A percentile compares a stretch with the other conserved stretches of the same genome.
Conservation (phyloP, 176 grass and related monocot genomes). For the Luzula sylvatica region DNA sequence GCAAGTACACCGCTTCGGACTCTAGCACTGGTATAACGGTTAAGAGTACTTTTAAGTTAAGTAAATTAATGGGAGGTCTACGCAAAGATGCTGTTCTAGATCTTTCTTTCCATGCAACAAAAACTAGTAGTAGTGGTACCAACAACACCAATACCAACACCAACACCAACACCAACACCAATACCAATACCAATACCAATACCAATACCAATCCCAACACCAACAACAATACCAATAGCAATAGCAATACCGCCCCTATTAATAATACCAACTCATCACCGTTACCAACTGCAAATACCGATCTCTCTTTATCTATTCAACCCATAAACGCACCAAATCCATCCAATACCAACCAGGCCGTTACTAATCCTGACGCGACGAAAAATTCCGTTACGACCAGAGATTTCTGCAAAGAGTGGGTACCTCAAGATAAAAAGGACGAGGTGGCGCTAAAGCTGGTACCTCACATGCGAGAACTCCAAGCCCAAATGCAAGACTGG, state of each 20-base stretch:
- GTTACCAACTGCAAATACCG: slow-evolving; percentile 40
- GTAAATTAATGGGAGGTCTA: slow-evolving; percentile 39
- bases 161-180: too few species aligned
- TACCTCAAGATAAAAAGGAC: slow-evolving; percentile 74
- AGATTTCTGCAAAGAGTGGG: slow-evolving; percentile 44
- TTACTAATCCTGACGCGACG: slow-evolving; percentile 25
- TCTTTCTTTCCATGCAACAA: slow-evolving; percentile 53
- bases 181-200: slow-evolving; percentile 38
- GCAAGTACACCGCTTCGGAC: slow-evolving; percentile 43
- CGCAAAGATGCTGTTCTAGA: slow-evolving; percentile 39
- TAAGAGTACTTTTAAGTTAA: slow-evolving; percentile 52
- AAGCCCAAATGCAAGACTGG: slow-evolving; percentile 66
- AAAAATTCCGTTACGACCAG: slow-evolving; percentile 36
- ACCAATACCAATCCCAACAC: slow-evolving; percentile 11
- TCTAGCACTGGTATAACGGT: slow-evolving; percentile 33
- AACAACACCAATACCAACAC: slow-evolving; percentile 32
- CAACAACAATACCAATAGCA: slow-evolving; percentile 44
- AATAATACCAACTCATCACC: slow-evolving; percentile 19
- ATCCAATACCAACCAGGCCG: slow-evolving; percentile 29
- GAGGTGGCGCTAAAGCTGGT: slow-evolving; percentile 66
- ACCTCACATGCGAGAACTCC: slow-evolving; percentile 61
- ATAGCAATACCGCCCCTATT: slow-evolving; percentile 34
- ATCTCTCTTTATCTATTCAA: slow-evolving; percentile 55
- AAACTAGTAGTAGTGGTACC: slow-evolving; percentile 34
- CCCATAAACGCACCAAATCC: slow-evolving; percentile 26